These are phyloP conservation scores for Candolleomyces aberdarensis DNA, from an alignment of 768 basidiomycete genomes.

Conservation along the genomic window DNA sequence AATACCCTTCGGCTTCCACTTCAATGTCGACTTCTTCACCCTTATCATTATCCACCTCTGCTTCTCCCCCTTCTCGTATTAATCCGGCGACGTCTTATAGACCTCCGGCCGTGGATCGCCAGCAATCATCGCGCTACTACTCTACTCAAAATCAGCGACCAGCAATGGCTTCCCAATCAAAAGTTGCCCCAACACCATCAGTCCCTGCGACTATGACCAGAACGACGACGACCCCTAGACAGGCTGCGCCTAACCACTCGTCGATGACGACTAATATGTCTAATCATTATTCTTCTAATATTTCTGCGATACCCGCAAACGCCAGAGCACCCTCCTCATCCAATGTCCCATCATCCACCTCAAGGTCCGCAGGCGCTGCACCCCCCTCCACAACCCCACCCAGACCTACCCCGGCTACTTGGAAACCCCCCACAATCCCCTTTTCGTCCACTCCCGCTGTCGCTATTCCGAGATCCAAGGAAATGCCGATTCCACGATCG, in stretches of 20 bases:
- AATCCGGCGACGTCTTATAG: not conserved
- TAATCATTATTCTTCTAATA: not conserved
- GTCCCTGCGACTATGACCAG: not conserved
- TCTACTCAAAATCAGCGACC: not conserved
- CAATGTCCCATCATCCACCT: not conserved
- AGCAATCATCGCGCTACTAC: not conserved
- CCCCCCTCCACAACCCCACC: not conserved
- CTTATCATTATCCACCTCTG: slow-evolving; percentile 11
- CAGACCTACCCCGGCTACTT: not conserved
- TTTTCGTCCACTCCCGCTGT: not conserved
- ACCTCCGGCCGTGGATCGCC: not conserved
- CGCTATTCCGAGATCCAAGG: not conserved
- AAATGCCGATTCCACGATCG: not conserved
- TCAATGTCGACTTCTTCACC: slow-evolving; percentile 7
- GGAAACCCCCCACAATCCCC: not conserved
- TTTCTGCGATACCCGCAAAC: not conserved
- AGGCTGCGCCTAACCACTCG: not conserved
- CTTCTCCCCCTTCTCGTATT: not conserved
- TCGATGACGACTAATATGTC: not conserved
- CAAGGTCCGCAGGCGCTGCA: not conserved
- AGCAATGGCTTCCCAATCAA: not conserved
- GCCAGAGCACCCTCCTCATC: not conserved
- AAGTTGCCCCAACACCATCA: not conserved
- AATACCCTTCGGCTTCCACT: slow-evolving; percentile 3
- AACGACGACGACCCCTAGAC: not conserved